A percentile compares a stretch with the other conserved stretches of the same genome.
Evolutionary conservation across 208 protist genomes (phyloP).

Genomic region (Wallacemonas collosoma): DNA sequence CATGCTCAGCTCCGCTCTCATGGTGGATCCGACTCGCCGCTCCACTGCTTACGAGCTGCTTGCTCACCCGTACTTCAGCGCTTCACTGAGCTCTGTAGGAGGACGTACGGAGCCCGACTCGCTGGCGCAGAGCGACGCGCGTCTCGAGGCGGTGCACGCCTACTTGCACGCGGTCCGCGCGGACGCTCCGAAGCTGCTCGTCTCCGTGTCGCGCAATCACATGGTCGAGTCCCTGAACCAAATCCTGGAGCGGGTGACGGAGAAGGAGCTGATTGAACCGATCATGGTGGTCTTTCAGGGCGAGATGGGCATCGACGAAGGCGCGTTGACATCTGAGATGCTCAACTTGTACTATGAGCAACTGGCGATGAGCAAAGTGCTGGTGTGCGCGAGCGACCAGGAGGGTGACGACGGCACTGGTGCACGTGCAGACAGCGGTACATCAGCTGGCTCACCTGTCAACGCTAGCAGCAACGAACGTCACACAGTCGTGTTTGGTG

Average conservation of each 20-base stretch:
- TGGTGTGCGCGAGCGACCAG: constrained; percentile 37
- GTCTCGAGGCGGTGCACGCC: constrained; percentile 56
- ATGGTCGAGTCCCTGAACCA: constrained; percentile 71
- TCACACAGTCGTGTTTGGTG: constrained; percentile 6
- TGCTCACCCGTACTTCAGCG: constrained; percentile 70
- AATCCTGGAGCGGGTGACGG: constrained; percentile 45
- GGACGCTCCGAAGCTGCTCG: constrained; percentile 40
- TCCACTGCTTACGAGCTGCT: constrained; percentile 52
- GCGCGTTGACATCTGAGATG: constrained; percentile 73
- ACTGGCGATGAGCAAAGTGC: constrained; percentile 38
- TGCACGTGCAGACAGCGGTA: too few species aligned
- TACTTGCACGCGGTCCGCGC: constrained; percentile 60
- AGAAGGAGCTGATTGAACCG: constrained; percentile 43
- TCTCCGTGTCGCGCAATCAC: constrained; percentile 57
- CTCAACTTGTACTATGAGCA: constrained; percentile 75
- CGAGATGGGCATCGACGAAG: constrained; percentile 72
- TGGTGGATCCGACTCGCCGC: constrained; percentile 32
- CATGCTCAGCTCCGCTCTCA: constrained; percentile 35
- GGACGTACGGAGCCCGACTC: constrained; percentile 27
- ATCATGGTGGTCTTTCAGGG: constrained; percentile 81
- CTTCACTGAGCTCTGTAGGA: constrained; percentile 22
- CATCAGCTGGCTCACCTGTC: background rate
- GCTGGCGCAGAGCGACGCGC: constrained; percentile 55
- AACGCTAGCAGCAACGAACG: background rate
- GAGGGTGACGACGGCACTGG: constrained; percentile 16